phyloP scores from a whole-genome alignment of 768 basidiomycete species.

The Candolleomyces aberdarensis region DNA sequence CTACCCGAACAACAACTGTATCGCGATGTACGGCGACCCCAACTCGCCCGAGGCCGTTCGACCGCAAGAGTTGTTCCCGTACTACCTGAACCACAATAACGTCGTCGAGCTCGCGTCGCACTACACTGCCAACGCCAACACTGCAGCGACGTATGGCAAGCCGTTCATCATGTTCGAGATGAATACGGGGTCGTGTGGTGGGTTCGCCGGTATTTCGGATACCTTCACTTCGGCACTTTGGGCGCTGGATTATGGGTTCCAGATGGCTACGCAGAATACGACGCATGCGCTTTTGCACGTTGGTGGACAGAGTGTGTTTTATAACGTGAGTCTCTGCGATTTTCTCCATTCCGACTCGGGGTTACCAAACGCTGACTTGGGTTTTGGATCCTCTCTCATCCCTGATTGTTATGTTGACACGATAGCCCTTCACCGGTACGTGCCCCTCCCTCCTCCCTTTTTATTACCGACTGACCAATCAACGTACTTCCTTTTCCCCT shows the following conservation, averaged over 20 bases:
- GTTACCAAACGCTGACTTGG: constrained; percentile 28
- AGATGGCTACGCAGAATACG: constrained; percentile 55
- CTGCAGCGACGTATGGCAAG: constrained; percentile 39
- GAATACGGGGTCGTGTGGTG: constrained; percentile 68
- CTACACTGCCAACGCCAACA: constrained; percentile 49
- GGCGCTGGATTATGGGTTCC: constrained; percentile 59
- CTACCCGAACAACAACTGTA: constrained; percentile 56
- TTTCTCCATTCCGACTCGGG: constrained; percentile 11
- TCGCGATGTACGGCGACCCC: constrained; percentile 36
- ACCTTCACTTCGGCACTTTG: constrained; percentile 63
- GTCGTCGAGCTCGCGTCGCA: constrained; percentile 45
- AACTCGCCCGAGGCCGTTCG: constrained; percentile 28
- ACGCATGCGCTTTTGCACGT: constrained; percentile 50
- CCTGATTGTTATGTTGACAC: constrained; percentile 23
- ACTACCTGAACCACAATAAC: constrained; percentile 61
- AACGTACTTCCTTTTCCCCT: not conserved
- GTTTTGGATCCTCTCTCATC: constrained; percentile 18
- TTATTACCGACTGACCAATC: not conserved
- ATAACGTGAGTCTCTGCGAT: constrained; percentile 54
- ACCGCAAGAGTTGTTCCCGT: constrained; percentile 48
- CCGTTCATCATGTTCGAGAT: constrained; percentile 70
- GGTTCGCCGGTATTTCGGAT: constrained; percentile 61
- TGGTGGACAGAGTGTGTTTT: constrained; percentile 62
- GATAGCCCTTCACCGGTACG: constrained; percentile 35
- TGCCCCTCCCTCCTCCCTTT: not conserved